Percentiles rank a stretch among this genome's conserved stretches.
phyloP scores from a whole-genome alignment of 1,284 basidiomycete species.

The Malassezia brasiliensis region DNA sequence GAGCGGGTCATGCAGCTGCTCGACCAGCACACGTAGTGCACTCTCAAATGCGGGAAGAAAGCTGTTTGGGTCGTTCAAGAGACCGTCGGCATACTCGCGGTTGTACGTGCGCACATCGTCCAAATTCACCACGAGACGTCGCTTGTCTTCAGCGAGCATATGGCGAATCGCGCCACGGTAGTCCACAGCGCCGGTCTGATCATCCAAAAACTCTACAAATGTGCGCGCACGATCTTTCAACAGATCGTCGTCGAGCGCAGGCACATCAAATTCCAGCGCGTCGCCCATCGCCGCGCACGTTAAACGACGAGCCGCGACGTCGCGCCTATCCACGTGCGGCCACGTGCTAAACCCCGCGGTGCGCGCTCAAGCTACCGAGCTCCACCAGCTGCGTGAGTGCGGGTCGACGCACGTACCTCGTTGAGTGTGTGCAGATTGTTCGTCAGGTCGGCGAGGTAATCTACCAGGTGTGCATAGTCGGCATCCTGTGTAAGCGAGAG shows the following conservation, averaged over 20 bases:
- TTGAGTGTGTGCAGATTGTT: slow-evolving; percentile 74
- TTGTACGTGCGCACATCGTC: slow-evolving; percentile 93
- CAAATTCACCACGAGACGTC: slow-evolving; percentile 86
- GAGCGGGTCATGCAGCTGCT: slow-evolving; percentile 63
- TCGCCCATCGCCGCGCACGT: slow-evolving; percentile 41
- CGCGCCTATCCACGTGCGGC: slow-evolving; percentile 6
- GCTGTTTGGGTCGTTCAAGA: slow-evolving; percentile 78
- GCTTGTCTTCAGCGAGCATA: slow-evolving; percentile 73
- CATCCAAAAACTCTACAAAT: slow-evolving; percentile 78
- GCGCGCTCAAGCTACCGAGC: not conserved
- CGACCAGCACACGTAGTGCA: slow-evolving; percentile 67
- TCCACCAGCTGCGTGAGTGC: slow-evolving; percentile 10
- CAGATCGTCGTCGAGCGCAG: slow-evolving; percentile 40
- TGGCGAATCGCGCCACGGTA: slow-evolving; percentile 76
- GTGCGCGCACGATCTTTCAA: slow-evolving; percentile 52
- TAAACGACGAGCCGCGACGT: not conserved
- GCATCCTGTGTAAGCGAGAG: not conserved
- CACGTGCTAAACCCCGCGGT: slow-evolving; percentile 13
- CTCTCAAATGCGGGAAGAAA: slow-evolving; percentile 86
- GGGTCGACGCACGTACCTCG: slow-evolving; percentile 55
- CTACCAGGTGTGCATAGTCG: slow-evolving; percentile 73
- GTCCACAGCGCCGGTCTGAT: slow-evolving; percentile 56
- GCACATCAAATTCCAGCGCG: slow-evolving; percentile 27
- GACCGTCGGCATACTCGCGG: slow-evolving; percentile 54
- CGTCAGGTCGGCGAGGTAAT: slow-evolving; percentile 73